These are phyloP conservation scores for Actinomucor elegans DNA, from an alignment of 371 early-diverging fungal species.

Conservation along the genomic window DNA sequence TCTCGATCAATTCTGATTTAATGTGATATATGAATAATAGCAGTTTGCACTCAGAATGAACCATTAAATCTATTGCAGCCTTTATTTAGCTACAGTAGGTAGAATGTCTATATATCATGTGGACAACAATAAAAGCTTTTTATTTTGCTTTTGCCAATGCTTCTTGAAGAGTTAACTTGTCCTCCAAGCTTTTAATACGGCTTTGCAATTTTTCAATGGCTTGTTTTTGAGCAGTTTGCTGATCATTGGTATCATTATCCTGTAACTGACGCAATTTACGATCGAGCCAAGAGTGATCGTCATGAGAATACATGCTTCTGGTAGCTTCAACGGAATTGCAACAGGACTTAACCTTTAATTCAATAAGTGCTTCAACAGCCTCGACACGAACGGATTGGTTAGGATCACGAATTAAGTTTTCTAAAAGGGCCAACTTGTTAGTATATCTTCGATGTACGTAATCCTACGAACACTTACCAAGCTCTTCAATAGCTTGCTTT, in stretches of 20 bases:
- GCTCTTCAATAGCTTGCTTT: constrained; percentile 26
- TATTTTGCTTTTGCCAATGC: no score
- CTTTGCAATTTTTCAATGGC: constrained; percentile 49
- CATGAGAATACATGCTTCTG: constrained; percentile 25
- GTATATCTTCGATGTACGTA: constrained; percentile 21
- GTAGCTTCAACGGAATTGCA: constrained; percentile 18
- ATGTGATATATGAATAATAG: no score
- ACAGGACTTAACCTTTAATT: constrained; percentile 21
- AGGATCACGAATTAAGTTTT: no score
- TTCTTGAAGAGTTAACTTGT: background rate
- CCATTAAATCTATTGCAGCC: no score
- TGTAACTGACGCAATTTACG: constrained; percentile 19
- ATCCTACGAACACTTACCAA: constrained; percentile 13
- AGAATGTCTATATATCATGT: no score
- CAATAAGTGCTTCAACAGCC: constrained; percentile 28
- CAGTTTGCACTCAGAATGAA: no score
- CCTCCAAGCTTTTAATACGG: constrained; percentile 47
- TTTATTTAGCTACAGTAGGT: no score
- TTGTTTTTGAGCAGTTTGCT: no score
- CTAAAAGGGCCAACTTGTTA: no score
- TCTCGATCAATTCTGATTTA: no score
- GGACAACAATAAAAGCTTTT: no score
- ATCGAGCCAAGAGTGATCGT: constrained; percentile 31
- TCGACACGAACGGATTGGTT: constrained; percentile 15
- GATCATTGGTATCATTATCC: constrained; percentile 11